phyloP scores from a whole-genome alignment of 2,329 filamentous ascomycete species.

The Periconia sp. region DNA sequence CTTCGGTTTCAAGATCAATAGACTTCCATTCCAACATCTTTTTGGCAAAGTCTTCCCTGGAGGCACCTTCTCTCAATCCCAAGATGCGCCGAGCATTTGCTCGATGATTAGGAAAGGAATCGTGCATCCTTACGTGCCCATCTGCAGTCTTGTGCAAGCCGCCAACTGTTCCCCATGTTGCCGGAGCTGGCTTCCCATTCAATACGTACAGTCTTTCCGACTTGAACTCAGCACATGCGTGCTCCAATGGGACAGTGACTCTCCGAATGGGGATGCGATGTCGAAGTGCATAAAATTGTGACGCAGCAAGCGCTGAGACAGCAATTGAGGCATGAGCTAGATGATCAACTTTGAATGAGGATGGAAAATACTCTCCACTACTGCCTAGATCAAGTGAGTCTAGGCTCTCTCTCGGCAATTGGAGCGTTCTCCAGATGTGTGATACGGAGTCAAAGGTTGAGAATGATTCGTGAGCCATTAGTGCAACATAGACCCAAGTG shows the following conservation, averaged over 20 bases:
- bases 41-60: conserved; percentile 47
- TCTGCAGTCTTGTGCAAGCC: conserved; percentile 60
- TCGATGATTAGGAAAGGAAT: conserved; percentile 60
- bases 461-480: too few species aligned
- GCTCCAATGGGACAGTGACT: conserved; percentile 53
- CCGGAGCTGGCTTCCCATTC: conserved; percentile 41
- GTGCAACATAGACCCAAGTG: too few species aligned
- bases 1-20: conserved; percentile 57
- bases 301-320: conserved; percentile 58
- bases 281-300: conserved; percentile 51
- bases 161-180: conserved; percentile 54
- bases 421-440: conserved; percentile 37
- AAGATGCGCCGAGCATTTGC: conserved; percentile 53
- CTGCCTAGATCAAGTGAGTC: conserved; percentile 24
- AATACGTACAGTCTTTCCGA: conserved; percentile 59
- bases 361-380: conserved; percentile 46
- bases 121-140: conserved; percentile 62
- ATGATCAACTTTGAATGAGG: conserved; percentile 61
- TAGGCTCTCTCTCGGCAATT: conserved; percentile 29
- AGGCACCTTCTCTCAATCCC: conserved; percentile 41
- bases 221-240: conserved; percentile 60
- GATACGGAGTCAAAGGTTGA: conserved; percentile 30
- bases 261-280: conserved; percentile 35
- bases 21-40: conserved; percentile 50
- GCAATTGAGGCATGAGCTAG: conserved; percentile 61